Evolutionary conservation across 2,329 filamentous ascomycete genomes (phyloP).

Genomic region (Pseudodiploospora longispora): DNA sequence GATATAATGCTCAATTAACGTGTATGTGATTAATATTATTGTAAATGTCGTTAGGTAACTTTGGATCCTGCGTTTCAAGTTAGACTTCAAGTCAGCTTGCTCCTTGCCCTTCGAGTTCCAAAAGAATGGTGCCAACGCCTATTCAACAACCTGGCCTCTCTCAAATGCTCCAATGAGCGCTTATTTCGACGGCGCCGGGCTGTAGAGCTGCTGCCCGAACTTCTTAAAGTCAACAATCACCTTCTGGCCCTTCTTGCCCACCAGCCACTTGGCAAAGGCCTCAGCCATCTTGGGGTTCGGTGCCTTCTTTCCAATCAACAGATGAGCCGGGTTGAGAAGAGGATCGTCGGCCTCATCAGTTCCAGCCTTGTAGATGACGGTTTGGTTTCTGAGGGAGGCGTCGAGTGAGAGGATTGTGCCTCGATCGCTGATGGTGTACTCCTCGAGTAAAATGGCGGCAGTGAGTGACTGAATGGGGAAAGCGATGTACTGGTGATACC

Average conservation of each 20-base stretch:
- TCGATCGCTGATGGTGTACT: slow-evolving; percentile 39
- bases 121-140: too few relatives aligned
- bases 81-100: too few relatives aligned
- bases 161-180: not conserved
- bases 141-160: too few relatives aligned
- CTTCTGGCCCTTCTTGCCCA: slow-evolving; percentile 27
- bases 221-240: slow-evolving; percentile 30
- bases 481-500: slow-evolving; percentile 38
- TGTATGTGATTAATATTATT: too few relatives aligned
- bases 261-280: slow-evolving; percentile 31
- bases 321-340: slow-evolving; percentile 35
- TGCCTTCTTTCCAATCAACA: slow-evolving; percentile 28
- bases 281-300: slow-evolving; percentile 25
- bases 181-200: slow-evolving; percentile 18
- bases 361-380: slow-evolving; percentile 28
- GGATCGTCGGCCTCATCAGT: slow-evolving; percentile 27
- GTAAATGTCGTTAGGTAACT: too few relatives aligned
- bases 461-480: slow-evolving; percentile 38
- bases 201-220: slow-evolving; percentile 29
- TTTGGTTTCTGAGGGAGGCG: slow-evolving; percentile 21
- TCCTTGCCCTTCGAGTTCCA: too few relatives aligned
- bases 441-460: slow-evolving; percentile 30
- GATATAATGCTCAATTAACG: too few relatives aligned
- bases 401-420: slow-evolving; percentile 35
- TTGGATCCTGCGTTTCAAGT: too few relatives aligned